Conservation (phyloP, 2,329 filamentous ascomycete species). For the Drechslera avenae region DNA sequence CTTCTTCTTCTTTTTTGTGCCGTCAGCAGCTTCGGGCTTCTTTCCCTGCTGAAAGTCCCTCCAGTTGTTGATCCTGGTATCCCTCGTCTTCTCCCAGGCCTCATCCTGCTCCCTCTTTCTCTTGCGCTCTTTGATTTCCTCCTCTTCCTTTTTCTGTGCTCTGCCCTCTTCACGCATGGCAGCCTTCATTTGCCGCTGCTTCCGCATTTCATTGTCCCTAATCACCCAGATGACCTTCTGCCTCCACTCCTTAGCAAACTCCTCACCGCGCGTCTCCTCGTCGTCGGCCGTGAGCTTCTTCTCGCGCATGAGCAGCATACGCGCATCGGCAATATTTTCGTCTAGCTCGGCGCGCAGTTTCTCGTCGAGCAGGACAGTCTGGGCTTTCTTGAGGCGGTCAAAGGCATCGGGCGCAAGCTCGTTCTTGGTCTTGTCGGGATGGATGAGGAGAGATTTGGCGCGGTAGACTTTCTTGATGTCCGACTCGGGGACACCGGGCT, state of each 20-base stretch:
- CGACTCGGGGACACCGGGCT: conserved; percentile 91
- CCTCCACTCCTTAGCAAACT: conserved; percentile 85
- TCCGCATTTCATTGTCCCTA: conserved; percentile 87
- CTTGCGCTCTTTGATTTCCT: conserved; percentile 71
- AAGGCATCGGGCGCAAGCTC: conserved; percentile 91
- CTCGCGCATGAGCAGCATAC: conserved; percentile 91
- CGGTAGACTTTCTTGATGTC: conserved; percentile 96
- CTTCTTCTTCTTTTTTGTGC: conserved; percentile 56
- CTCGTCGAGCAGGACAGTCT: conserved; percentile 89
- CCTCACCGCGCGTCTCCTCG: conserved; percentile 80
- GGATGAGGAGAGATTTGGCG: conserved; percentile 97
- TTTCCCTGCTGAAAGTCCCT: conserved; percentile 79
- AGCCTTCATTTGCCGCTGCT: conserved; percentile 84
- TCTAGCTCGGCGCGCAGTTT: conserved; percentile 86
- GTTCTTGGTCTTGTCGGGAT: conserved; percentile 97
- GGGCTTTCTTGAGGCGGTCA: conserved; percentile 93
- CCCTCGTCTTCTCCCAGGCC: conserved; percentile 91
- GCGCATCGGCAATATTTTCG: conserved; percentile 93
- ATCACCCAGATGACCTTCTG: conserved; percentile 89
- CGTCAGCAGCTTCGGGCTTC: conserved; percentile 55
- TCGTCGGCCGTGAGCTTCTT: conserved; percentile 91
- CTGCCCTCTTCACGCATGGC: conserved; percentile 96
- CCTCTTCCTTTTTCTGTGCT: conserved; percentile 82
- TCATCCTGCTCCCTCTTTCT: conserved; percentile 82
- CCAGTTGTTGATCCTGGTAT: conserved; percentile 93